Conservation (phyloP, 2,329 filamentous ascomycete genomes). For the Elsinoe necatrix region DNA sequence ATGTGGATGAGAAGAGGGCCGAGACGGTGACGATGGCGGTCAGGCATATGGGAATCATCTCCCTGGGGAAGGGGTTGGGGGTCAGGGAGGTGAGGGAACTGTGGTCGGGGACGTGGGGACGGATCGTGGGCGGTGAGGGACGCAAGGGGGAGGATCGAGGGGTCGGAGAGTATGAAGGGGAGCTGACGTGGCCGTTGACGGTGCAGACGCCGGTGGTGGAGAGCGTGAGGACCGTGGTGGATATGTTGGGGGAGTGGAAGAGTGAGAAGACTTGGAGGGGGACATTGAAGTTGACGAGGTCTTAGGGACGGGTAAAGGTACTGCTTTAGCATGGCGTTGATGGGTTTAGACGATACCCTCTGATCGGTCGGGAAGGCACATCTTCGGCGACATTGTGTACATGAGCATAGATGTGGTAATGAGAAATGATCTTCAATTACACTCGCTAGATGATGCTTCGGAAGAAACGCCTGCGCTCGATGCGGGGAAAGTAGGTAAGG, state of each 20-base stretch:
- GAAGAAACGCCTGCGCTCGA: not conserved
- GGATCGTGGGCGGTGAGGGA: not conserved
- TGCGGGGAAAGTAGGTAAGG: not conserved
- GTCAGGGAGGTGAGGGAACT: slow-evolving; percentile 1
- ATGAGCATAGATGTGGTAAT: slow-evolving; percentile 6
- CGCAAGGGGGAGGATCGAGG: not conserved
- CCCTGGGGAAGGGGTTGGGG: slow-evolving; percentile 1
- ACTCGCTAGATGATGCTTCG: not conserved
- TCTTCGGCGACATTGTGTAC: not conserved
- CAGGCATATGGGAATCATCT: not conserved
- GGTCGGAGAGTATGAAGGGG: slow-evolving; percentile 12
- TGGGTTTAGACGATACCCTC: not conserved
- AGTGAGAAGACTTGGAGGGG: not conserved
- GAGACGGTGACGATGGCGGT: not conserved
- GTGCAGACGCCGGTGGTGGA: not conserved
- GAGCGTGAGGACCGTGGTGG: slow-evolving; percentile 10
- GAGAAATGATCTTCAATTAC: not conserved
- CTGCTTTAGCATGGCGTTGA: slow-evolving; percentile 9
- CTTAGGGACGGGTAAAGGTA: not conserved
- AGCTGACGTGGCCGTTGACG: not conserved
- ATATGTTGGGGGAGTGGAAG: slow-evolving; percentile 13
- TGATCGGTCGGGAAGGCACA: not conserved
- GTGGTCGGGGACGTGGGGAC: not conserved
- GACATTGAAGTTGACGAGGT: not conserved
- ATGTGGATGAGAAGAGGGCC: not conserved